Conservation (phyloP, 2,329 filamentous ascomycete genomes). For the Mycosphaerella sp. region DNA sequence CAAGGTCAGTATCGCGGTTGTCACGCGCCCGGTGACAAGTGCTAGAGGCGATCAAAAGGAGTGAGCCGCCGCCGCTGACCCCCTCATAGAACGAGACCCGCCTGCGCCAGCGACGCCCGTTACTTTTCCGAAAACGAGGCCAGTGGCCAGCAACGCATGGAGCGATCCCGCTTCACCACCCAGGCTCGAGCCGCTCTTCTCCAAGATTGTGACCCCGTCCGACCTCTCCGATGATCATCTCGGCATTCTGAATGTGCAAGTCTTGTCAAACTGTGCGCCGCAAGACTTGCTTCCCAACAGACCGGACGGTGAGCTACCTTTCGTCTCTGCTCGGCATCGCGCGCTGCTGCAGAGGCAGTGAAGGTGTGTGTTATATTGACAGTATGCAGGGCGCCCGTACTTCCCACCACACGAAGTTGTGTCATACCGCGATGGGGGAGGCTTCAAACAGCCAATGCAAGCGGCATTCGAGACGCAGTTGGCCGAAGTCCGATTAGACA, state of each 20-base stretch:
- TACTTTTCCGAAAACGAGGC: constrained; percentile 22
- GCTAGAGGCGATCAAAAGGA: background rate
- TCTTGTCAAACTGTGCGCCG: constrained; percentile 35
- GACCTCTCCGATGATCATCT: constrained; percentile 39
- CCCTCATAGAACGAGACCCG: constrained; percentile 28
- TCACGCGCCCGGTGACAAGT: background rate
- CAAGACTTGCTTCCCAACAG: constrained; percentile 37
- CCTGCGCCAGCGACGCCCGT: constrained; percentile 26
- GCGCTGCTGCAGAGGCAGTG: background rate
- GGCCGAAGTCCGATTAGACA: constrained; percentile 49
- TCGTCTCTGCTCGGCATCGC: background rate
- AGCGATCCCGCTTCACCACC: constrained; percentile 25
- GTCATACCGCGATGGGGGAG: constrained; percentile 27
- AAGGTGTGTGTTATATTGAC: background rate
- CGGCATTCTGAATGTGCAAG: constrained; percentile 40
- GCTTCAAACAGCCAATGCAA: constrained; percentile 43
- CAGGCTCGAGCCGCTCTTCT: constrained; percentile 43
- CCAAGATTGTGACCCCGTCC: constrained; percentile 37
- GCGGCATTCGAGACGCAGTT: constrained; percentile 46
- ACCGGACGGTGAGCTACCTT: constrained; percentile 23
- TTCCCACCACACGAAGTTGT: constrained; percentile 32
- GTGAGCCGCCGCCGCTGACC: constrained; percentile 11
- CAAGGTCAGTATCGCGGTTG: constrained; percentile 6
- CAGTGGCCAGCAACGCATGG: constrained; percentile 16
- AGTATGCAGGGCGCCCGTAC: constrained; percentile 28